These are phyloP conservation scores for Mycena vulgaris DNA, from an alignment of 768 basidiomycete genomes.

Conservation along the genomic window DNA sequence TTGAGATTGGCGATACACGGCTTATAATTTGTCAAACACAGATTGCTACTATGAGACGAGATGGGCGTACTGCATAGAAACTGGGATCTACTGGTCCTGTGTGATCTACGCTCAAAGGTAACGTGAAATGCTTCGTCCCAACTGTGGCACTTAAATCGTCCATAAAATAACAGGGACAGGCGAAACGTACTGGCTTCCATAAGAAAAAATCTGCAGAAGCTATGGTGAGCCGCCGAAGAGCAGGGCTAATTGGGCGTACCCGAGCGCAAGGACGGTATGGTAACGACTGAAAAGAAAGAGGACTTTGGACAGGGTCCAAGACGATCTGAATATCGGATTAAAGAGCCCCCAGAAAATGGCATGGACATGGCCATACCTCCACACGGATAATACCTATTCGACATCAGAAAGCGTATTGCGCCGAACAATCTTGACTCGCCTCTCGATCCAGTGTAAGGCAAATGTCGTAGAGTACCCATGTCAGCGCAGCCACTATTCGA, in stretches of 20 bases:
- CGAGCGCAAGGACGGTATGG: slow-evolving; percentile 18
- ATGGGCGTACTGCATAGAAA: neutral
- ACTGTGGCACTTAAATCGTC: neutral
- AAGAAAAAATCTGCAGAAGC: slow-evolving; percentile 15
- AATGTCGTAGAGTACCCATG: slow-evolving; percentile 28
- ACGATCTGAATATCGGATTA: neutral
- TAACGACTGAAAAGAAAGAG: slow-evolving; percentile 27
- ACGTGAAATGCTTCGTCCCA: slow-evolving; percentile 22
- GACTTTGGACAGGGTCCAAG: slow-evolving; percentile 20
- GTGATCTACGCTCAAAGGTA: neutral
- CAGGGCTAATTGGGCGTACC: neutral
- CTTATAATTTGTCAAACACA: neutral
- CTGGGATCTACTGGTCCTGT: neutral
- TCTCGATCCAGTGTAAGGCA: slow-evolving; percentile 23
- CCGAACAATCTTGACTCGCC: neutral
- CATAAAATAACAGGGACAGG: neutral
- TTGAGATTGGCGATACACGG: slow-evolving; percentile 20
- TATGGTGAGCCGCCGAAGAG: neutral
- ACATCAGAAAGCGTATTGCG: too few relatives aligned
- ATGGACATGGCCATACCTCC: slow-evolving; percentile 11
- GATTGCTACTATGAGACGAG: neutral
- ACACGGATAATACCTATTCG: slow-evolving; percentile 8
- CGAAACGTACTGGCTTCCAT: slow-evolving; percentile 22
- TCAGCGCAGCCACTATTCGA: slow-evolving; percentile 19
- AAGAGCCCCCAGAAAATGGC: neutral